Percentiles rank a stretch among this genome's conserved stretches.
Conservation (phyloP, 164 flowering plant genomes). For the Vitis rupestris region DNA sequence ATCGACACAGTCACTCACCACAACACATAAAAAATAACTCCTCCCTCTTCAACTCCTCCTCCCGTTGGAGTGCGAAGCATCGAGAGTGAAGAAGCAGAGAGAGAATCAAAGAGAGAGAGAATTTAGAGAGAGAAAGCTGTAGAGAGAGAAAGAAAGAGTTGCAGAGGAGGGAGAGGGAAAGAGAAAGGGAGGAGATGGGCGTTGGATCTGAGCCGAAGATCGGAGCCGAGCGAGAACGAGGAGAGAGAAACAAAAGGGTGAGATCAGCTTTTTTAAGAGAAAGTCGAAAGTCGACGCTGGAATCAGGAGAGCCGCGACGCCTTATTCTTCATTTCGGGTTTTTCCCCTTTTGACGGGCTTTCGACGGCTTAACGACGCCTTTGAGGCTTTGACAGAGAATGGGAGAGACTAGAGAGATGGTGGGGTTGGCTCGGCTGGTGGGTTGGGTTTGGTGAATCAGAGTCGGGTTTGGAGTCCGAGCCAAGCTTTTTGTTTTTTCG, state of each 20-base stretch:
- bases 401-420: constrained; percentile 5
- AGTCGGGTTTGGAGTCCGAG: background rate
- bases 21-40: background rate
- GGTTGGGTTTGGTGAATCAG: background rate
- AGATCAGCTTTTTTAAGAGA: constrained; percentile 6
- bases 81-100: background rate
- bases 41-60: background rate
- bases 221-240: constrained; percentile 38
- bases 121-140: background rate
- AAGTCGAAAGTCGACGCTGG: background rate
- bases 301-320: constrained; percentile 27
- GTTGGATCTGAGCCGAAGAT: constrained; percentile 47
- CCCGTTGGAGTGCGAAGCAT: constrained; percentile 3
- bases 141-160: constrained; percentile 7
- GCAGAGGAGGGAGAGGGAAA: background rate
- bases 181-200: constrained; percentile 28
- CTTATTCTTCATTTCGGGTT: no score
- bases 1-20: constrained; percentile 4
- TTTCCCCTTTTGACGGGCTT: no score
- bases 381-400: constrained; percentile 6
- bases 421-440: constrained; percentile 7
- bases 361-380: constrained; percentile 20
- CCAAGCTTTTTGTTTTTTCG: background rate
- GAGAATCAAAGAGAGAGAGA: background rate
- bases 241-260: constrained; percentile 10